Evolutionary conservation across 805 yeast genomes (phyloP), one percentile per base, ranked within the genome.

Genomic region (Barnettozyma salicaria): DNA sequence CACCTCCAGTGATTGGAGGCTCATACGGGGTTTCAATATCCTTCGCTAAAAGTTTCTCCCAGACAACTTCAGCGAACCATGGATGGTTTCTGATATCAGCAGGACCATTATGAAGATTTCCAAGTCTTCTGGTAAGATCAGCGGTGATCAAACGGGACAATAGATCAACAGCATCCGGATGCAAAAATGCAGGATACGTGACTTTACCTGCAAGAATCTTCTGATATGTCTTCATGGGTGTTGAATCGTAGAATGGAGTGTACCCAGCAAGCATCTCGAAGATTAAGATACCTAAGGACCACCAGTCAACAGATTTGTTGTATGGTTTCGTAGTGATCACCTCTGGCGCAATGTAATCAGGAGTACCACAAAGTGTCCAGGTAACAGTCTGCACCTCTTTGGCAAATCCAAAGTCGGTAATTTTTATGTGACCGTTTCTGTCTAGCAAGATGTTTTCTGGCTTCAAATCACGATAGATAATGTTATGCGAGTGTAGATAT

Each of bases 331-430:
- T 81, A 24, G 95, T 82, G 40, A 89, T 86, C 7, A 89, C 96
- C 60, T 89, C 97, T 2, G 97, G 97, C 1, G 97, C 97, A 50
- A 89, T 87, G 64, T 89, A 89, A 61, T 89, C 96, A 0, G 96
- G 97, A 0, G 97, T 89, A 20, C 95, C 95, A 66, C 97, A 89
- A 44, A 89, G 68, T 0, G 97, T 89, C 75, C 86, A 89, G 3
- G 97, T 89, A 21, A 86, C 94, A 46, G 87, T 88, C 27, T 80
- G 79, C 18, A 89, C 97, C 52, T 84, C 92, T 59, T 89, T 89
- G 29, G 97, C 95, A 59, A 89, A 88, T 1, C 97, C 97, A 59
- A 89, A 89, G 60, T 89, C 97, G 13, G 96, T 86, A 44, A 89
- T 71, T 54, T 89, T 88, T 50, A 89, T 78, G 61, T 89, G 96